Conservation (phyloP, 1,284 basidiomycete genomes). For the Heterobasidion annosum region DNA sequence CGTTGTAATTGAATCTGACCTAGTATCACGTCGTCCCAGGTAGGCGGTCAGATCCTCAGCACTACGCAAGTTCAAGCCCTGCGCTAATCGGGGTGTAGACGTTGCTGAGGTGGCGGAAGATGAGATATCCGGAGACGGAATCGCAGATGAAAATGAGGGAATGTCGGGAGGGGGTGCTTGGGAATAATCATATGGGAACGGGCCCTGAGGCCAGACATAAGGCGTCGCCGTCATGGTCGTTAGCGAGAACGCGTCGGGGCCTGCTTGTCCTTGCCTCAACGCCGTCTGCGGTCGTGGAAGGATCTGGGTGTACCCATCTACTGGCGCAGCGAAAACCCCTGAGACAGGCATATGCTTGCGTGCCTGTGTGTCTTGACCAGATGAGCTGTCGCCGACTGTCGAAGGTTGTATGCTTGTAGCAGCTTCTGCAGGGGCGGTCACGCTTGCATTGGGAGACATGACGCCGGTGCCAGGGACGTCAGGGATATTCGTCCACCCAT, state of each 20-base stretch:
- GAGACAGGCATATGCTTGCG: background rate
- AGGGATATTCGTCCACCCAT: slow-evolving; percentile 4
- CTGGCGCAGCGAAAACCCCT: background rate
- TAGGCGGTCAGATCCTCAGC: background rate
- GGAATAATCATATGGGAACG: background rate
- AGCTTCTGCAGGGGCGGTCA: background rate
- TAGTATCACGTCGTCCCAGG: background rate
- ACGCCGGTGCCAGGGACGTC: slow-evolving; percentile 1
- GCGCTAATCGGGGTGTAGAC: background rate
- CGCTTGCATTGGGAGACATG: background rate
- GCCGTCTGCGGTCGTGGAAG: background rate
- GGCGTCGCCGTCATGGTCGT: background rate
- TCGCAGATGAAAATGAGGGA: too few species aligned
- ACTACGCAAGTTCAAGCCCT: background rate
- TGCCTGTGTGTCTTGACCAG: background rate
- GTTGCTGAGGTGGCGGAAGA: background rate
- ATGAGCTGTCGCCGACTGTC: background rate
- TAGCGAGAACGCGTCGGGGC: background rate
- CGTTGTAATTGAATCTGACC: background rate
- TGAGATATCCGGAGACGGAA: background rate
- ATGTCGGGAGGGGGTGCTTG: too few species aligned
- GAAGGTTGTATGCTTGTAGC: background rate
- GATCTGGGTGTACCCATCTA: background rate
- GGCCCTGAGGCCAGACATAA: background rate
- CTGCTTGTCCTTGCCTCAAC: background rate